Base-by-base conservation (phyloP, 2,329 filamentous ascomycete genomes). In the Exophiala sideris region DNA sequence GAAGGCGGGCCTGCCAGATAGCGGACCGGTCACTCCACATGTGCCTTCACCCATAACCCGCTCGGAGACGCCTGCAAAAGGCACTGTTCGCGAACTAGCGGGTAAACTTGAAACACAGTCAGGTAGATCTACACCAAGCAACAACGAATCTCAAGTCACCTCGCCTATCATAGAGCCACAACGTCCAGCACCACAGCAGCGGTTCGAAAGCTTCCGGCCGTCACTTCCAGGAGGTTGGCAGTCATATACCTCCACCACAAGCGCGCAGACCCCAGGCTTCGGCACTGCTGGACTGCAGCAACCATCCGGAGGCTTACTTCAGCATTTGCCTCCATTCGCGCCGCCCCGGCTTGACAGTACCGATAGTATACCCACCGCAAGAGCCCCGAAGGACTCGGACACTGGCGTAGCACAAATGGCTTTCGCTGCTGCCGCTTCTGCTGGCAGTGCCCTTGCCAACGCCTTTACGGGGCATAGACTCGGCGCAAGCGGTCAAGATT, bases 221-320 rank as follows among this genome's bases (percentile, higher is more conserved):
- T 70, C 76, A 49, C 64, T 81, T 32, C 79, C 79, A 36, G 79
- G 79, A 18, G 76, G 75, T 48, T 81, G 78, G 79, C 73, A 79
- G 48, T 81, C 78, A 32, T 77, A 71, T 55, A 70, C 71, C 2
- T 73, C 64, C 57, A 52, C 51, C 16, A 14, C 56, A 48, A 49
- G 39, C 1, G 33, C 42, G 38, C 46, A n/a, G 12, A 51, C 52
- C 18, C 52, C 50, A n/a, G 56, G 42, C 5, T 32, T 42, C 42
- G 39, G 11, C 11, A 53, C 46, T 10, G 48, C 57, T 32, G 21
- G 32, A 29, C 24, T 29, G 7, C 24, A 29, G 18, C 41, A 47
- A 36, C 45, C 39, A 10, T 36, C 33, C 35, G 42, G 48, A 20
- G 49, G 34, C 29, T 9, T 47, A 11, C 29, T 20, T 29, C 21